These are phyloP conservation scores for Pouteria glomerata DNA, from an alignment of 148 eudicot genomes.

Conservation along the genomic window DNA sequence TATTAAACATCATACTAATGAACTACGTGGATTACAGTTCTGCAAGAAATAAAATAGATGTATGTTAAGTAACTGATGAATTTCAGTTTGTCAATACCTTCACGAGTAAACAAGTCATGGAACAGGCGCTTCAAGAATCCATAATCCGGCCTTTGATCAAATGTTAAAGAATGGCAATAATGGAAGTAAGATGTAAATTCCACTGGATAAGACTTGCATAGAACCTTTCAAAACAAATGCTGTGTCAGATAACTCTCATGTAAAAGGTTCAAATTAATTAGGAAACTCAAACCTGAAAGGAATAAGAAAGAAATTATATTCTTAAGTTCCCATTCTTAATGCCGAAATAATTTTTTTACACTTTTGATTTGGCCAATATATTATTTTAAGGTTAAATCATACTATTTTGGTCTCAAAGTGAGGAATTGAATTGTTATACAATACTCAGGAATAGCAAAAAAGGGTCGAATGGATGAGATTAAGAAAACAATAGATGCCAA, in stretches of 20 bases:
- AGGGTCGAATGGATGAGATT: background rate
- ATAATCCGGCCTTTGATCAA: slow-evolving; percentile 24
- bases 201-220: slow-evolving; percentile 21
- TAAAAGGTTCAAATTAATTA: background rate
- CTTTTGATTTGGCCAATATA: background rate
- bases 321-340: background rate
- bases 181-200: slow-evolving; percentile 26
- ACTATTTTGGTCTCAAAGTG: background rate
- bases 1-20: background rate
- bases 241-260: background rate
- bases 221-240: slow-evolving; percentile 11
- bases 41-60: background rate
- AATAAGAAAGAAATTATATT: background rate
- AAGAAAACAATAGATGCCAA: background rate
- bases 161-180: slow-evolving; percentile 22
- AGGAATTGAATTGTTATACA: background rate
- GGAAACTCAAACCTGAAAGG: background rate
- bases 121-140: slow-evolving; percentile 19
- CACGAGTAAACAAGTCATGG: slow-evolving; percentile 19
- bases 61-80: background rate
- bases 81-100: slow-evolving; percentile 1
- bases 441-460: background rate
- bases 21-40: background rate
- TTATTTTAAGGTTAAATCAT: background rate
- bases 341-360: background rate